A percentile compares a stretch with the other conserved stretches of the same genome.
Conservation (phyloP, 1,139 yeast genomes). For the Zygosaccharomyces pseudobailii region DNA sequence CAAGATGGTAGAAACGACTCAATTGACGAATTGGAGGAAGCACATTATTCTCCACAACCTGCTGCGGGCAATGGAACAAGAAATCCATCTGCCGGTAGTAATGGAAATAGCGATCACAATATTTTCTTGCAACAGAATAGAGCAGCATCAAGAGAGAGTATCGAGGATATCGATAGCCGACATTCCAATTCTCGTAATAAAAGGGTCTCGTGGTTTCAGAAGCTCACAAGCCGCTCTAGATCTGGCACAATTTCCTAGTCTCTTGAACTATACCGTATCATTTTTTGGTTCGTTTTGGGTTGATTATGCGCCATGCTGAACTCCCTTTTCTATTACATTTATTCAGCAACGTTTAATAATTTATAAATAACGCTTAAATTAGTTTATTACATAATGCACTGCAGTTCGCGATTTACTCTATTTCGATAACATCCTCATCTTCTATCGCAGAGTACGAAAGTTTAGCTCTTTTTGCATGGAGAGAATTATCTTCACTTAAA, state of each 20-base stretch:
- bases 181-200: conserved; percentile 21
- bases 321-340: neutral
- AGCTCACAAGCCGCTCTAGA: conserved; percentile 31
- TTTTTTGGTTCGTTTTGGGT: neutral
- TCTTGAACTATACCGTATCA: neutral
- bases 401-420: conserved; percentile 7
- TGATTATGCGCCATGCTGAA: neutral
- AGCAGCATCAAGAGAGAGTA: neutral
- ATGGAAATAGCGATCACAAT: neutral
- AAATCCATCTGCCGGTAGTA: neutral
- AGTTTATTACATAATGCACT: neutral
- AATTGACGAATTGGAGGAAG: conserved; percentile 15
- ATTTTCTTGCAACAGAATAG: neutral
- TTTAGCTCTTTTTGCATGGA: conserved; percentile 12
- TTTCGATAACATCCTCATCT: conserved; percentile 13
- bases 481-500: conserved; percentile 8
- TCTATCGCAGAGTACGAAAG: conserved; percentile 16
- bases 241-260: conserved; percentile 13
- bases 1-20: conserved; percentile 19
- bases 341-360: neutral
- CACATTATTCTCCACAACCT: neutral
- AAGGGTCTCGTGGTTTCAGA: conserved; percentile 33
- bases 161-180: conserved; percentile 26
- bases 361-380: neutral
- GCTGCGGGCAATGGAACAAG: neutral